These are phyloP conservation scores for Penicillium sp. DNA, from an alignment of 2,329 filamentous ascomycete species.

Conservation along the genomic window DNA sequence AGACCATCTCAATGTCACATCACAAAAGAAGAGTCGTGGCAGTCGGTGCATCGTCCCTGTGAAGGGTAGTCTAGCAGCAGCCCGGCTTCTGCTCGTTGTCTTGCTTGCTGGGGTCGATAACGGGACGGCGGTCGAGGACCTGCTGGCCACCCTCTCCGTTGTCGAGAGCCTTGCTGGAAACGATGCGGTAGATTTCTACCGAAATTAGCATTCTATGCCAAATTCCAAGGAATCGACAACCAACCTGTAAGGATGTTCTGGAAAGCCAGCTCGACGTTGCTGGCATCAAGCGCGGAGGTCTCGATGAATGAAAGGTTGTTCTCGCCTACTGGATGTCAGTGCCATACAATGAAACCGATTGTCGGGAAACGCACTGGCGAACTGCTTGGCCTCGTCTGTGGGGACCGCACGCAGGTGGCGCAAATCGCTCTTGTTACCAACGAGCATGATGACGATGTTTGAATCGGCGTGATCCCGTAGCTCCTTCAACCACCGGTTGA, in stretches of 20 bases:
- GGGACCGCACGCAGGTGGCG: conserved; percentile 94
- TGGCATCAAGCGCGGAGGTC: conserved; percentile 96
- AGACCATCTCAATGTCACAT: conserved; percentile 42
- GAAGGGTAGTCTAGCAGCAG: conserved; percentile 40
- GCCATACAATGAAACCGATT: not conserved
- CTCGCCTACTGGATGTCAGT: conserved; percentile 64
- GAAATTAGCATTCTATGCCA: conserved; percentile 7
- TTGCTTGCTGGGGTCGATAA: conserved; percentile 78
- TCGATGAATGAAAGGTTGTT: conserved; percentile 99
- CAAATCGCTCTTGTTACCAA: conserved; percentile 99
- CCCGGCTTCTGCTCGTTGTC: conserved; percentile 70
- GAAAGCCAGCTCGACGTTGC: conserved; percentile 98
- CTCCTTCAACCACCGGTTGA: conserved; percentile 98
- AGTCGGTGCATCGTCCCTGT: conserved; percentile 30
- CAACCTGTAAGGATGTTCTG: conserved; percentile 98
- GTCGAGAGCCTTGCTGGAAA: conserved; percentile 95
- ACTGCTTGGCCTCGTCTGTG: conserved; percentile 95
- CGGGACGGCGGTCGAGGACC: conserved; percentile 73
- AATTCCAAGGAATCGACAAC: conserved; percentile 31
- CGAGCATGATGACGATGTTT: conserved; percentile 99
- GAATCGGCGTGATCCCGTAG: conserved; percentile 95
- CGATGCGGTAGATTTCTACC: conserved; percentile 97
- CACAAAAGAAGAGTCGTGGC: conserved; percentile 41
- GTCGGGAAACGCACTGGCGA: conserved; percentile 70
- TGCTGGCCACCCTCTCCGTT: conserved; percentile 78